Evolutionary conservation across 352 stramenopile species (phyloP).

Genomic region (Globisporangium spiculum): DNA sequence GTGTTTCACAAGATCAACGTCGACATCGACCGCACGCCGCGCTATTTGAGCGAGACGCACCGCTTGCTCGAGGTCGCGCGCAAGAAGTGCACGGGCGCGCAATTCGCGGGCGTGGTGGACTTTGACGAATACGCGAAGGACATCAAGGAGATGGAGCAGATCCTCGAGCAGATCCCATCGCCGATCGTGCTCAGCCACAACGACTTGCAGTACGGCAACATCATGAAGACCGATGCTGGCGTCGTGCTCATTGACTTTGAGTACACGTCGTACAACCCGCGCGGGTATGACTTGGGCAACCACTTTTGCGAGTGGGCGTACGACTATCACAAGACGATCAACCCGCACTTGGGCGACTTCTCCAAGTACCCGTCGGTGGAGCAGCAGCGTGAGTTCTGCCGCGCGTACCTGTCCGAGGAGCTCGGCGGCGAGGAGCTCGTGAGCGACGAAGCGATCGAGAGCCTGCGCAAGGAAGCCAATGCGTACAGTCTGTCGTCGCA

Average conservation of each 20-base stretch:
- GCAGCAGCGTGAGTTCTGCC: constrained; percentile 69
- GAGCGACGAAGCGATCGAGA: constrained; percentile 56
- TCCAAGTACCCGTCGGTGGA: constrained; percentile 62
- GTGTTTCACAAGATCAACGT: constrained; percentile 72
- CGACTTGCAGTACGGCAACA: constrained; percentile 92
- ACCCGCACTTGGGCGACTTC: constrained; percentile 74
- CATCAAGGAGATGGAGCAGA: constrained; percentile 54
- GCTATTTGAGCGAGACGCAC: constrained; percentile 53
- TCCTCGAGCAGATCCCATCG: constrained; percentile 57
- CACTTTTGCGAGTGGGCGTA: constrained; percentile 91
- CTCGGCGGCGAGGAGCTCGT: constrained; percentile 36
- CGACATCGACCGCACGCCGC: constrained; percentile 54
- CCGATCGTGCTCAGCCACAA: constrained; percentile 90
- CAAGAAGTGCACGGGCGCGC: constrained; percentile 44
- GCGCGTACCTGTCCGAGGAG: constrained; percentile 59
- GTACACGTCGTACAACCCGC: constrained; percentile 91
- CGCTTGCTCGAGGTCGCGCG: constrained; percentile 58
- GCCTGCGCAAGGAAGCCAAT: constrained; percentile 68
- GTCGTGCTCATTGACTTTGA: constrained; percentile 93
- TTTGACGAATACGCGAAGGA: constrained; percentile 42
- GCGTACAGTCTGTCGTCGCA: constrained; percentile 85
- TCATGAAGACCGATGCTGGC: constrained; percentile 70
- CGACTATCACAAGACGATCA: constrained; percentile 83
- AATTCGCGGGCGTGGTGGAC: constrained; percentile 47
- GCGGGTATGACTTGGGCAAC: constrained; percentile 90